Conservation (phyloP, 1,284 basidiomycete genomes). For the Cerioporus squamosus region DNA sequence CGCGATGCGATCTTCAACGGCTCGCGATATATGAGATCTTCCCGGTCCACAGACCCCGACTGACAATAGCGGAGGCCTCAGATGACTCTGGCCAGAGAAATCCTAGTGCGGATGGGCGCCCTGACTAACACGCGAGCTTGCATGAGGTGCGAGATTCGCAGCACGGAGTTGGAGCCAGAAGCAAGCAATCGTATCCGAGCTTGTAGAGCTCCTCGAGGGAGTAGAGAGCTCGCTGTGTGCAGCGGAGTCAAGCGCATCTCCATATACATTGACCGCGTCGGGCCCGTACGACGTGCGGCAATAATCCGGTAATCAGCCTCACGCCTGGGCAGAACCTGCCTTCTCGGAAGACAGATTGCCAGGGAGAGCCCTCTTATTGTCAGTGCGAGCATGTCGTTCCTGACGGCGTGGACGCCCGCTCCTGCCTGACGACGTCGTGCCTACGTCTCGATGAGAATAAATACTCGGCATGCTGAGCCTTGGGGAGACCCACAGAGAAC, state of each 20-base stretch:
- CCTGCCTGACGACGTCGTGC: neutral
- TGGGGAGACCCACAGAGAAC: neutral
- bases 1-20: neutral
- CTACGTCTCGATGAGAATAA: conserved; percentile 2
- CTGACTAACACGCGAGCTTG: neutral
- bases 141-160: neutral
- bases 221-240: too few species aligned
- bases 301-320: conserved; percentile 10
- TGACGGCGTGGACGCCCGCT: conserved; percentile 5
- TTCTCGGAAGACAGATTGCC: neutral
- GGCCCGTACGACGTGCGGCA: neutral
- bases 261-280: neutral
- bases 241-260: neutral
- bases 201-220: too few species aligned
- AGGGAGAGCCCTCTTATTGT: conserved; percentile 17
- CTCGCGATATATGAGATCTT: neutral
- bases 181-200: neutral
- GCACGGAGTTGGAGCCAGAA: neutral
- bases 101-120: neutral
- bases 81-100: neutral
- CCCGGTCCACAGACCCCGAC: neutral
- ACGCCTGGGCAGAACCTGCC: neutral
- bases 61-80: conserved; percentile 1
- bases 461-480: conserved; percentile 1
- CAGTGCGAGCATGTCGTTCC: conserved; percentile 5